phyloP scores from a whole-genome alignment of 164 flowering plant genomes.

The grape (Vitis vinifera) region ASM3070453v1 NC_081806.1:15108001-15108500 shows the following conservation, averaged over 20 bases:
- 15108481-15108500: constrained; percentile 20
- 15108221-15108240: constrained; percentile 58
- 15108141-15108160: constrained; percentile 86
- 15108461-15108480: constrained; percentile 12
- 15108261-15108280: constrained; percentile 47
- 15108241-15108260: constrained; percentile 48
- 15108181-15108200: constrained; percentile 87
- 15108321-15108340: constrained; percentile 8
- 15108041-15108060: too few relatives aligned
- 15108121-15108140: constrained; percentile 89
- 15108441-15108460: constrained; percentile 12
- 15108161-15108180: constrained; percentile 83
- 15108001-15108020: too few relatives aligned
- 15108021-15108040: too few relatives aligned
- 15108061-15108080: too few relatives aligned
- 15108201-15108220: constrained; percentile 67
- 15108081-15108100: too few relatives aligned
- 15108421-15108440: constrained; percentile 1
- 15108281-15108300: constrained; percentile 47
- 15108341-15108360: constrained; percentile 9
- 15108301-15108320: constrained; percentile 39
- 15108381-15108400: constrained; percentile 18
- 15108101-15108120: constrained; percentile 34
- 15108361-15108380: not conserved
- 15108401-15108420: constrained; percentile 14